Evolutionary conservation across 2,329 filamentous ascomycete genomes (phyloP).

Genomic region (Exophiala bonariae): DNA sequence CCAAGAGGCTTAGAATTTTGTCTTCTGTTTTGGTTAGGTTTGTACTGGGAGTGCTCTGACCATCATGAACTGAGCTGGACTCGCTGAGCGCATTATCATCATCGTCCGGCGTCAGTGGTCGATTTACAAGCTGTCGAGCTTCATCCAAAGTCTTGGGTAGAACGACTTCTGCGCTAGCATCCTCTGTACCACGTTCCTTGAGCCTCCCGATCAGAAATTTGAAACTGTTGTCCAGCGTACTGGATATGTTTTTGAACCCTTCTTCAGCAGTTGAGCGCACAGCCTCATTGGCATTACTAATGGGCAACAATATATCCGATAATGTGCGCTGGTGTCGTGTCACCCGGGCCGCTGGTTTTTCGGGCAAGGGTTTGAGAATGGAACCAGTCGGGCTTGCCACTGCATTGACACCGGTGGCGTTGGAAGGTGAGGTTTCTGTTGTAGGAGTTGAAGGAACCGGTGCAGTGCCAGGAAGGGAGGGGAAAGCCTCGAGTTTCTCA

Average conservation of each 20-base stretch:
- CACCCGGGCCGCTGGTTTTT: slow-evolving; percentile 28
- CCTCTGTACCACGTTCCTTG: slow-evolving; percentile 63
- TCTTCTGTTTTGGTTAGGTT: slow-evolving; percentile 55
- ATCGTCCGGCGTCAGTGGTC: slow-evolving; percentile 49
- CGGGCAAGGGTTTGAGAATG: slow-evolving; percentile 24
- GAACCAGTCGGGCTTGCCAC: slow-evolving; percentile 22
- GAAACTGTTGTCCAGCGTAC: slow-evolving; percentile 86
- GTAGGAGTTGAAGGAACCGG: slow-evolving; percentile 14
- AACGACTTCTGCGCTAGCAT: slow-evolving; percentile 44
- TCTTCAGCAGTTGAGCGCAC: slow-evolving; percentile 88
- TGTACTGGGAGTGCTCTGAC: slow-evolving; percentile 24
- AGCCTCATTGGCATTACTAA: slow-evolving; percentile 80
- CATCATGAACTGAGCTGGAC: slow-evolving; percentile 50
- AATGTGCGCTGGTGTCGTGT: slow-evolving; percentile 69
- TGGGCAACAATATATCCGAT: slow-evolving; percentile 81
- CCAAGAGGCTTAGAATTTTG: slow-evolving; percentile 69
- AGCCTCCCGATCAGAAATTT: slow-evolving; percentile 89
- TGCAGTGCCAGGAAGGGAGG: slow-evolving; percentile 25
- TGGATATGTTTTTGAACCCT: slow-evolving; percentile 86
- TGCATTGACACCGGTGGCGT: slow-evolving; percentile 32
- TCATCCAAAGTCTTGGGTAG: slow-evolving; percentile 92
- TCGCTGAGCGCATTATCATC: slow-evolving; percentile 47
- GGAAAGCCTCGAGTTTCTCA: slow-evolving; percentile 24
- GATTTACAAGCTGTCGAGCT: slow-evolving; percentile 79
- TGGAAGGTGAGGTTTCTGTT: slow-evolving; percentile 22